A percentile compares a stretch with the other conserved stretches of the same genome.
Conservation (phyloP, 148 eudicot species). For the Amaranthus palmeri region DNA sequence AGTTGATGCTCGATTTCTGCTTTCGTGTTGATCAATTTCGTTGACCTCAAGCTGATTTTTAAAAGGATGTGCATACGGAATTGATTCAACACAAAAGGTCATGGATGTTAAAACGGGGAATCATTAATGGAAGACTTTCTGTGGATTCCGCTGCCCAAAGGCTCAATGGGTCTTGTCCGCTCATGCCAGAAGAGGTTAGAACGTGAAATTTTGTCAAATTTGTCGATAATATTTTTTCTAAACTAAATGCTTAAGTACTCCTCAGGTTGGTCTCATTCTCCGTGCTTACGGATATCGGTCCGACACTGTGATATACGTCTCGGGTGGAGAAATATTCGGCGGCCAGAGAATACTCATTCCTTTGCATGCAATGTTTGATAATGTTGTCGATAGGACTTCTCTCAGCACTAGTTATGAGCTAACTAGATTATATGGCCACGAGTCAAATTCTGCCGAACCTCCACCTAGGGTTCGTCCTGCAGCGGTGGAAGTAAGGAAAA, state of each 20-base stretch:
- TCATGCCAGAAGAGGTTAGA: constrained; percentile 89
- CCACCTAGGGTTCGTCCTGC: constrained; percentile 36
- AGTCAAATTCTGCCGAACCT: constrained; percentile 48
- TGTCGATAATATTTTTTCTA: background rate
- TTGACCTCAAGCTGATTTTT: background rate
- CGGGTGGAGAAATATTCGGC: constrained; percentile 97
- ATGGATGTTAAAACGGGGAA: constrained; percentile 92
- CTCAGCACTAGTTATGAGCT: constrained; percentile 64
- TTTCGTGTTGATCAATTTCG: background rate
- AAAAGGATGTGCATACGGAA: constrained; percentile 88
- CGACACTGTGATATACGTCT: constrained; percentile 72
- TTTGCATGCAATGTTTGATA: constrained; percentile 89
- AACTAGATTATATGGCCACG: constrained; percentile 62
- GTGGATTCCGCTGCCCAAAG: constrained; percentile 71
- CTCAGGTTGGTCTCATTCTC: constrained; percentile 76
- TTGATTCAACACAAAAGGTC: constrained; percentile 86
- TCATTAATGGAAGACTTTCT: constrained; percentile 75
- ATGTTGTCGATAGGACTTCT: constrained; percentile 78
- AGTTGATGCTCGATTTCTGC: background rate
- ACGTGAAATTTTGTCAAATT: background rate
- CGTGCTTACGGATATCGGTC: constrained; percentile 87
- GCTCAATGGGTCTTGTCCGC: constrained; percentile 77
- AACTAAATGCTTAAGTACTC: background rate
- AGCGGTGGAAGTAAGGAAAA: constrained; percentile 42
- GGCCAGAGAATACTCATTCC: constrained; percentile 80